Evolutionary conservation across 805 yeast species (phyloP), one percentile per base, ranked within the genome.

Genomic region (Candida sithepensis): DNA sequence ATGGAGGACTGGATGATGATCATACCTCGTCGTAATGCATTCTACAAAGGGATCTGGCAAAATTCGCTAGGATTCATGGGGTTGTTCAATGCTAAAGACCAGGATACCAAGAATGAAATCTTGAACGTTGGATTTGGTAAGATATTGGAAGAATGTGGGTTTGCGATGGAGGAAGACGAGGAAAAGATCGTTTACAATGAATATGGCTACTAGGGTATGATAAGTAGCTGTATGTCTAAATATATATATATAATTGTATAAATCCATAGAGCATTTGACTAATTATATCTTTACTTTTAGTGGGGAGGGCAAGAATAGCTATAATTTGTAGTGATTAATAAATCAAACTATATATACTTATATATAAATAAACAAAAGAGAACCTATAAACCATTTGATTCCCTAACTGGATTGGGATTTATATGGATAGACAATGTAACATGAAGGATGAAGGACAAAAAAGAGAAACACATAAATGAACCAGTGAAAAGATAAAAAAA

Each of bases 1-100:
- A 89, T 95, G 42, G 81, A 81, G 42, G 77, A 81, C 45, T 92
- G 94, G 88, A 79, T 92, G 68, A 79, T 90, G 79, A 65, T 87
- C 20, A 84, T 90, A n/a, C 98, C 99, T 16, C 78, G 97, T 59
- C 71, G 84, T 2, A 58, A 63, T 16, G 83, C 85, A 1, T 70
- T 68, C 43, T 82, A 73, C 58, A 73, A 75, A 39, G 71, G 70
- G 8, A 66, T 83, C 26, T 85, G 92, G 48, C 75, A 90, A 55
- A 92, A 92, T 61, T 75, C 96, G 0, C 77, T 89, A 41, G 97
- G 96, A 0, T 79, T 78, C 49, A 72, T 87, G 51, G 97, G 98
- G 1, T 66, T 92, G 53, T 62, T 91, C 43, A 73, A 87, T 48
- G 91, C 90, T 44, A 91, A 88, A 64, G 74, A 83, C 58, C 75